phyloP scores from a whole-genome alignment of 331 rosid genomes.

The Cydonia oblonga region DNA sequence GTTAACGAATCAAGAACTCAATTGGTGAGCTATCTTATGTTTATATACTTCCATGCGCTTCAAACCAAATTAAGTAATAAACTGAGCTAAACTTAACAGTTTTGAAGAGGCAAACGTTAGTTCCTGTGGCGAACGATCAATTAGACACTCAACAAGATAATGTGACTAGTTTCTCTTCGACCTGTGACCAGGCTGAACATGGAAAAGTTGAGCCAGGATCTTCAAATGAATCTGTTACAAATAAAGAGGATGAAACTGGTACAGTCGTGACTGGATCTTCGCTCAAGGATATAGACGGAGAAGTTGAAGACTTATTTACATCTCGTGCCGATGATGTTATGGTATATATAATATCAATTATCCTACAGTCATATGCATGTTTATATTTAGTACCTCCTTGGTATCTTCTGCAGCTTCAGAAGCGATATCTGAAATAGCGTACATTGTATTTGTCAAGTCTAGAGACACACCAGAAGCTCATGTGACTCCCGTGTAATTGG shows the following conservation, averaged over 20 bases:
- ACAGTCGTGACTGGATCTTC: conserved; percentile 18
- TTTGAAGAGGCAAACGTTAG: conserved; percentile 15
- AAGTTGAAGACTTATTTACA: conserved; percentile 13
- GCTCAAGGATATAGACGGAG: conserved; percentile 14
- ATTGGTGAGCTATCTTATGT: conserved; percentile 34
- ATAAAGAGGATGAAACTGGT: conserved; percentile 24
- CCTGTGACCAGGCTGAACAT: conserved; percentile 14
- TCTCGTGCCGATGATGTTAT: conserved; percentile 11
- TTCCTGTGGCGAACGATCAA: too few species aligned
- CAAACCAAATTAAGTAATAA: background rate
- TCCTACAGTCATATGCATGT: background rate
- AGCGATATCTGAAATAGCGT: background rate
- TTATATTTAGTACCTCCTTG: background rate
- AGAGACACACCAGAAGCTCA: background rate
- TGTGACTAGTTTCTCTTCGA: conserved; percentile 6
- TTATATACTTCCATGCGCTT: background rate
- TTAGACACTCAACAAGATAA: conserved; percentile 20
- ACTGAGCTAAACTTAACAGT: conserved; percentile 5
- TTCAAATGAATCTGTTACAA: conserved; percentile 13
- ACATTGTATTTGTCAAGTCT: background rate
- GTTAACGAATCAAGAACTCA: conserved; percentile 21
- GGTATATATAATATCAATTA: conserved; percentile 23
- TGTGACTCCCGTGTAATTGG: background rate
- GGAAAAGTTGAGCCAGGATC: conserved; percentile 18
- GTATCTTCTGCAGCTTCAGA: background rate